These are phyloP conservation scores for Aspergillus brunneoviolaceus DNA, from an alignment of 2,329 filamentous ascomycete species.

Conservation along the genomic window DNA sequence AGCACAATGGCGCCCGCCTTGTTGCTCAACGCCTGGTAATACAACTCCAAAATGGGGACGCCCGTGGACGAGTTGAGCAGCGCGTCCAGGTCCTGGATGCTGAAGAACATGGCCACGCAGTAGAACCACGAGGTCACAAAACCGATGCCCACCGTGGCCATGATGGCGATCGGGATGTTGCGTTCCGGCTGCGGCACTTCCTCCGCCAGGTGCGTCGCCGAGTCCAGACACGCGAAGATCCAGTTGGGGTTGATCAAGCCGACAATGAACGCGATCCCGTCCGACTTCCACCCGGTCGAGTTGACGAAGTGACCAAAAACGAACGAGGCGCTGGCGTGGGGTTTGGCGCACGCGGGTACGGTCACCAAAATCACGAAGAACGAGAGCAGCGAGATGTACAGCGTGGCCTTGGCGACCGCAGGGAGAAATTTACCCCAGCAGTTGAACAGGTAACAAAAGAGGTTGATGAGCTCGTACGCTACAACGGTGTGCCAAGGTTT, in stretches of 20 bases:
- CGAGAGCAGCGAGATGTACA: conserved; percentile 50
- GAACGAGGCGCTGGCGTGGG: conserved; percentile 49
- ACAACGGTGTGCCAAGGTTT: conserved; percentile 42
- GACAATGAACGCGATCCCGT: conserved; percentile 54
- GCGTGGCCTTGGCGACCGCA: conserved; percentile 43
- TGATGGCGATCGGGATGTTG: conserved; percentile 53
- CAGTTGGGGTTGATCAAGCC: conserved; percentile 55
- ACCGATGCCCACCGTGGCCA: conserved; percentile 46
- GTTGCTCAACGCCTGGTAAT: conserved; percentile 45
- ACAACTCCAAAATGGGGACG: conserved; percentile 52
- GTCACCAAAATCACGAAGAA: conserved; percentile 52
- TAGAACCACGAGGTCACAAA: conserved; percentile 52
- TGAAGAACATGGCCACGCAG: conserved; percentile 52
- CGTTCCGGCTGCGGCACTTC: conserved; percentile 51
- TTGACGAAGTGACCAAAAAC: conserved; percentile 56
- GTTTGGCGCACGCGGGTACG: conserved; percentile 47
- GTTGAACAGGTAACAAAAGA: conserved; percentile 52
- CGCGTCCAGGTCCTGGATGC: conserved; percentile 45
- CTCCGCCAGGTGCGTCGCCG: conserved; percentile 53
- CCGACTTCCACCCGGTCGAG: conserved; percentile 50
- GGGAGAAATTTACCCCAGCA: conserved; percentile 41
- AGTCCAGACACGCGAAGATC: conserved; percentile 53
- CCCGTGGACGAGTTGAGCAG: conserved; percentile 44
- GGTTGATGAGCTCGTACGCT: conserved; percentile 49
- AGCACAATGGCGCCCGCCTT: conserved; percentile 49